These are phyloP conservation scores for Pascua guehoae DNA, from an alignment of 1,284 basidiomycete genomes.

Conservation along the genomic window DNA sequence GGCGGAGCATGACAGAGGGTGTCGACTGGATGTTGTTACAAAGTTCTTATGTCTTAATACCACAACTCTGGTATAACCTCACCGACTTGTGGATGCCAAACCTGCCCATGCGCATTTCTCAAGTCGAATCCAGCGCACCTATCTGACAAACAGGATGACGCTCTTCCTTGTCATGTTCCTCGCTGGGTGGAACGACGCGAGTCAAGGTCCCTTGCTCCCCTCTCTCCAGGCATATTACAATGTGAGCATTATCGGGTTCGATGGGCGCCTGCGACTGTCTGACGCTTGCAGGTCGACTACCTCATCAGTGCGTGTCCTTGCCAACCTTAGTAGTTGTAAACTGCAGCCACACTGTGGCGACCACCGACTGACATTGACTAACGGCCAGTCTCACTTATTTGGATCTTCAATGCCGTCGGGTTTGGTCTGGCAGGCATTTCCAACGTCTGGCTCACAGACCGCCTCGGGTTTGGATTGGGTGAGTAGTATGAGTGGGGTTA, in stretches of 20 bases:
- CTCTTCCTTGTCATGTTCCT: conserved; percentile 46
- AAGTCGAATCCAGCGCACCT: background rate
- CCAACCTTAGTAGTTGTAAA: no score
- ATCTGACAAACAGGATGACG: conserved; percentile 17
- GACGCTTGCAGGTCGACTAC: conserved; percentile 21
- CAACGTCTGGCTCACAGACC: conserved; percentile 57
- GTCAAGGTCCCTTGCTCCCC: conserved; percentile 61
- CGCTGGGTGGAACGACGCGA: conserved; percentile 62
- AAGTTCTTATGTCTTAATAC: no score
- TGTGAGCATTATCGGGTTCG: conserved; percentile 5
- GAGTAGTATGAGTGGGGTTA: conserved; percentile 7
- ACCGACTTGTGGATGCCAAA: no score
- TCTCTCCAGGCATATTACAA: conserved; percentile 56
- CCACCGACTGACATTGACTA: conserved; percentile 30
- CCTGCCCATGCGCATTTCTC: no score
- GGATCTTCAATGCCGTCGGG: conserved; percentile 58
- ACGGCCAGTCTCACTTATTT: conserved; percentile 56
- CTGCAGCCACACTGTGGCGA: conserved; percentile 27
- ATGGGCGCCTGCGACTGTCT: no score
- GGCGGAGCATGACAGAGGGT: no score
- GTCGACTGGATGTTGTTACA: no score
- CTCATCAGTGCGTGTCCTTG: conserved; percentile 27
- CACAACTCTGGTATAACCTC: no score
- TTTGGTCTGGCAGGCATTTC: conserved; percentile 54
- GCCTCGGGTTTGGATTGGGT: conserved; percentile 59